Base-by-base conservation (phyloP, 1,284 basidiomycete species). In the Ustilago loliicola region DNA sequence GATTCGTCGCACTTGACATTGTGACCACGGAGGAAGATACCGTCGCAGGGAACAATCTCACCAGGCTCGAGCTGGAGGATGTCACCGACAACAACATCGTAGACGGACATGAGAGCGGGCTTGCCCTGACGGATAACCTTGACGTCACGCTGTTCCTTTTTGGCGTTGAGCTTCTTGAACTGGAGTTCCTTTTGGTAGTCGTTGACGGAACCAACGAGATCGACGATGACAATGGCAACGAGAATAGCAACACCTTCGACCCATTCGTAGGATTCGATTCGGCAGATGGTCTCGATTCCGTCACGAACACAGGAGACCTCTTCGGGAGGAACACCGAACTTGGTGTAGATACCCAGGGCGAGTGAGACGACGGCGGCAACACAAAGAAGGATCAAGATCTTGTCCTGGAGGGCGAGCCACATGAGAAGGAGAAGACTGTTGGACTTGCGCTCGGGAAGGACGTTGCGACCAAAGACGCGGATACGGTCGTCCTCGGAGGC, bases 161-260 rank as follows among this genome's bases (percentile, higher is more conserved):
- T 94, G 78, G 94, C 94, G 85, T 98, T 98, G 61, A 99, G 90
- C 42, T 89, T 89, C 83, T 93, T 92, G 88, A 99, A 98, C 88
- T 99, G 96, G 8, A 91, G 91, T 86, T 99, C 96, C 88, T 99
- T 98, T 87, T 98, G 95, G 92, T 93, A 99, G 86, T 96, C 95
- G 83, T 95, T 96, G 42, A 96, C 73, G 27, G 93, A 94, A 42
- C 94, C 94, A 58, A 96, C 93, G 53, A 80, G 67, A 36, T 81
- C 80, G 50, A 85, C 82, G 55, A 89, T 88, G 78, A 88, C 87
- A 68, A 96, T 92, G 7, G 97, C 97, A 63, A 95, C 90, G 80
- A 97, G 91, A 85, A 99, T 99, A 8, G 96, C 95, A 15, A 99
- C 94, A 83, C 97, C 97, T 88, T 99, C 96, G 4, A 99, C 95